Evolutionary conservation across 1,284 basidiomycete genomes (phyloP), one percentile per base, ranked within the genome.

Genomic region (Leccinum pachyderme): DNA sequence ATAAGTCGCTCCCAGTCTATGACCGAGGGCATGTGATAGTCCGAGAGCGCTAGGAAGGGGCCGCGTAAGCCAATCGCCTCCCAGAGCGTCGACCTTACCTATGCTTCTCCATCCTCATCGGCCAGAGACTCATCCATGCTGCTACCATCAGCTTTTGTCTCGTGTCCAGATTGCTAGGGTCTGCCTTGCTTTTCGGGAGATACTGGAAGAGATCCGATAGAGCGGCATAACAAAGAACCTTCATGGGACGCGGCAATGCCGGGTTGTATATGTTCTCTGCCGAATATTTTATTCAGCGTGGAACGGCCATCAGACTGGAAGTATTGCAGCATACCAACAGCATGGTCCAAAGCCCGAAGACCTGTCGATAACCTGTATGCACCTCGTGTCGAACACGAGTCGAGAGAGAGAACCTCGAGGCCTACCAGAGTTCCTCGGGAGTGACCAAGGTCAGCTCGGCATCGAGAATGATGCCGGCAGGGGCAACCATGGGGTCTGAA

Each of bases 81-180:
- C 31, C 24, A 39, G 25, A 43, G 27, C 45, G 22, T n/a, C 41
- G 35, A 41, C 52, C 67, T 55, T 56, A 83, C 86, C 75, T 75
- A 59, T 83, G 80, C 62, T 73, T 77, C 62, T 83, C 83, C 15
- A 75, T 57, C 68, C 78, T 79, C 52, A 77, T 72, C 0, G 89
- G 89, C 84, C 86, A 91, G 12, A 91, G 67, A 51, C 85, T 87
- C 83, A 88, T 88, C 88, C 88, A 91, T 1, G 86, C 81, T 0
- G 89, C 91, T 32, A 92, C 59, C 67, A 89, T 83, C 5, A 91
- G 75, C 62, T 81, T 84, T 63, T 91, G 87, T 18, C 91, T 80
- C 47, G 78, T 68, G 13, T 78, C 79, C 18, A 92, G 57, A 57
- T 84, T 75, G 22, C 71, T 63, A 0, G 86, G 84, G 55, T 87